Evolutionary conservation across 371 early-diverging fungal species (phyloP).

Genomic region (Entomophthora muscae): DNA sequence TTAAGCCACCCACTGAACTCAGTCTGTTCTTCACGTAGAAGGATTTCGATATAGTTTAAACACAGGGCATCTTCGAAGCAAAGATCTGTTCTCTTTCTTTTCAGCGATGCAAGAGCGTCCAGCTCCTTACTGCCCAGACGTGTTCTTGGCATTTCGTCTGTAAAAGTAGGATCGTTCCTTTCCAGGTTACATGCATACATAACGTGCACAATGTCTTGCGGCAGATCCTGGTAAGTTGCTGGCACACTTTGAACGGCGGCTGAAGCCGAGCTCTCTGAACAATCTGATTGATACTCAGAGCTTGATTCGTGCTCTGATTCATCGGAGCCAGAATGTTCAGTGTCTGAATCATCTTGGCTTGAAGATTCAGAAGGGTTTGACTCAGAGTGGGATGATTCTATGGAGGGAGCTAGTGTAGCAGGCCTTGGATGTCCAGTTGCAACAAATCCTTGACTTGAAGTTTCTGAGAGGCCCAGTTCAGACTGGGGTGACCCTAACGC

Average conservation of each 20-base stretch:
- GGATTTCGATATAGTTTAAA: neutral
- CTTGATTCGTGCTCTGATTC: neutral
- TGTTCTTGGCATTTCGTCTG: neutral
- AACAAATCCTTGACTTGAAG: too few species aligned
- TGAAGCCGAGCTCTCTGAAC: neutral
- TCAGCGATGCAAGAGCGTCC: neutral
- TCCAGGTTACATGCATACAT: neutral
- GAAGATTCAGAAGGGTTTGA: too few species aligned
- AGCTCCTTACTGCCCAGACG: neutral
- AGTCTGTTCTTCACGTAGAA: neutral
- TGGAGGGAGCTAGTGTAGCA: too few species aligned
- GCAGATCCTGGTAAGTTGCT: neutral
- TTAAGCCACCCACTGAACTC: neutral
- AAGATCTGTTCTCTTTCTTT: neutral
- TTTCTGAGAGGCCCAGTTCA: too few species aligned
- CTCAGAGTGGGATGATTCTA: too few species aligned
- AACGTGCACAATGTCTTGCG: neutral
- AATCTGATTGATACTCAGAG: neutral
- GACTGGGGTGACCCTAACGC: too few species aligned
- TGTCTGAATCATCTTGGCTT: too few species aligned
- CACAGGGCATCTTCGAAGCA: neutral
- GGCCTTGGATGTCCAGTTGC: too few species aligned
- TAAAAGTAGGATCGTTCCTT: neutral
- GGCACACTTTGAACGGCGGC: neutral
- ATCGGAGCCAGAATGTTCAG: neutral